Percentiles rank a stretch among this genome's conserved stretches.
Evolutionary conservation across 1,284 basidiomycete genomes (phyloP).

Genomic region (Pseudozyma hubeiensis): DNA sequence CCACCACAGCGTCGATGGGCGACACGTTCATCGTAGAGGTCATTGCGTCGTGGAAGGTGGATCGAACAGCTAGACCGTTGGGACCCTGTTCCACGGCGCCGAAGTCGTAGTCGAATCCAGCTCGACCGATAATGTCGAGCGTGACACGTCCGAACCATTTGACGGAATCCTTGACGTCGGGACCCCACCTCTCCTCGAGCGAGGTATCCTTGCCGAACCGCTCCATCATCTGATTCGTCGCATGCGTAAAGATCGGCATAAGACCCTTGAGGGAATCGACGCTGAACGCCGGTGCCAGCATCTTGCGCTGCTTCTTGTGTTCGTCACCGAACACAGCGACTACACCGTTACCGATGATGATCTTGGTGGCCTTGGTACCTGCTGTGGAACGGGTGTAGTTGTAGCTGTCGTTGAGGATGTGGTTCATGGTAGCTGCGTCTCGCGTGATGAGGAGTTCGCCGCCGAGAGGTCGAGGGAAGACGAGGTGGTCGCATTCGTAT

Average conservation of each 20-base stretch:
- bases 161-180: slow-evolving; percentile 31
- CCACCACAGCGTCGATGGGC: slow-evolving; percentile 42
- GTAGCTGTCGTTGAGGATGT: slow-evolving; percentile 46
- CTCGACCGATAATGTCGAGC: slow-evolving; percentile 51
- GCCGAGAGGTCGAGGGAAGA: slow-evolving; percentile 41
- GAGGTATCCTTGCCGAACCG: slow-evolving; percentile 35
- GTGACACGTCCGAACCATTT: slow-evolving; percentile 51
- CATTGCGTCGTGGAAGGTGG: slow-evolving; percentile 50
- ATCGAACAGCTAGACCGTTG: slow-evolving; percentile 44
- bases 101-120: slow-evolving; percentile 55
- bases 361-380: slow-evolving; percentile 48
- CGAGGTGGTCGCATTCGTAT: slow-evolving; percentile 26
- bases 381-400: slow-evolving; percentile 33
- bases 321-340: slow-evolving; percentile 46
- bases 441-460: slow-evolving; percentile 45
- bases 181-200: slow-evolving; percentile 36
- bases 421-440: slow-evolving; percentile 45
- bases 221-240: slow-evolving; percentile 46
- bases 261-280: slow-evolving; percentile 37
- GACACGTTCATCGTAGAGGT: slow-evolving; percentile 49
- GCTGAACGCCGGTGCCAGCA: slow-evolving; percentile 46
- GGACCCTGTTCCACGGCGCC: slow-evolving; percentile 49
- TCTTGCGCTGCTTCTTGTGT: slow-evolving; percentile 44
- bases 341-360: slow-evolving; percentile 48
- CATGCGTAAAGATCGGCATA: slow-evolving; percentile 39